A percentile compares a stretch with the other conserved stretches of the same genome.
Conservation (phyloP, 768 basidiomycete species). For the Trametes sanguinea region DNA sequence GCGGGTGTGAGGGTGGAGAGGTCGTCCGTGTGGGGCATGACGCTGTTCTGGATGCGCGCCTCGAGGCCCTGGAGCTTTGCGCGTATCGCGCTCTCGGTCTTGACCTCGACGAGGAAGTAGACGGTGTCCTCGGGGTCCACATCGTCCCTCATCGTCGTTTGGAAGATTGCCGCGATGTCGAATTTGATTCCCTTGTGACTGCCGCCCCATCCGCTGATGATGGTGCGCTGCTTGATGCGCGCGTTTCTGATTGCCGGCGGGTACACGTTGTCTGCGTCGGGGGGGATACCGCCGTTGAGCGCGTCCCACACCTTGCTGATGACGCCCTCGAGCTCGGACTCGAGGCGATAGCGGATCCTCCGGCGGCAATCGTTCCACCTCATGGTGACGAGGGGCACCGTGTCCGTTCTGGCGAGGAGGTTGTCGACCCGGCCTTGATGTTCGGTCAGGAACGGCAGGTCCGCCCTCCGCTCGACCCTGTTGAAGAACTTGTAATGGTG, state of each 20-base stretch:
- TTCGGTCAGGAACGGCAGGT: too few relatives aligned
- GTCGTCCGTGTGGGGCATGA: background rate
- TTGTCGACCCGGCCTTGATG: too few relatives aligned
- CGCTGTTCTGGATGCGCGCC: background rate
- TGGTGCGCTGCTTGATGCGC: background rate
- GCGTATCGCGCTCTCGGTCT: background rate
- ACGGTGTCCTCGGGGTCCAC: background rate
- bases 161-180: background rate
- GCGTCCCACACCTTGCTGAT: background rate
- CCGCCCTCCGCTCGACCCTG: too few relatives aligned
- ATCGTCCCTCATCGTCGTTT: background rate
- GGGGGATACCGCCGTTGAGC: background rate
- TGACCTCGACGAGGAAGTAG: constrained; percentile 1
- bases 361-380: too few relatives aligned
- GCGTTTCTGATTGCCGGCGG: background rate
- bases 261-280: background rate
- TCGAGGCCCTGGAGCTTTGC: background rate
- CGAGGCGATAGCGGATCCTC: background rate
- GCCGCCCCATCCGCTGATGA: background rate
- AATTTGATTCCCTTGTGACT: background rate
- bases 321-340: background rate
- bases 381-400: too few relatives aligned
- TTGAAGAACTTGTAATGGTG: too few relatives aligned
- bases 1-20: background rate
- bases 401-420: too few relatives aligned